Evolutionary conservation across 2,329 filamentous ascomycete species (phyloP).

Genomic region (Neodidymelliopsis sp.): DNA sequence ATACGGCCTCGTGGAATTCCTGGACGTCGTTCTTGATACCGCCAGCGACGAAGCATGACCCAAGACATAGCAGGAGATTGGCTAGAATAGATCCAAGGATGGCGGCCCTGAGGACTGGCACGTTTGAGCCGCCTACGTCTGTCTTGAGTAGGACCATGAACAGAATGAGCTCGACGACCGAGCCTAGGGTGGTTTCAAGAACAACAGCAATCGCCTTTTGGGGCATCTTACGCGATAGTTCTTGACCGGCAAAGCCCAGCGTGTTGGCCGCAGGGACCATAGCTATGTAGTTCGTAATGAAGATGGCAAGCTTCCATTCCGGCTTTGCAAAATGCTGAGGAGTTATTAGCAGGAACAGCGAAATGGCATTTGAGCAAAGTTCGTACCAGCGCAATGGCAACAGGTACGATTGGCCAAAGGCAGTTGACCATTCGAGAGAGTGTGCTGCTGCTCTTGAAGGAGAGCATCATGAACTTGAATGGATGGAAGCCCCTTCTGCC

Average conservation of each 20-base stretch:
- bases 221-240: conserved; percentile 76
- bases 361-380: neutral
- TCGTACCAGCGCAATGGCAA: conserved; percentile 69
- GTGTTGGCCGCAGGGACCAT: conserved; percentile 81
- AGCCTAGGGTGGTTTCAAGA: conserved; percentile 68
- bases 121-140: conserved; percentile 48
- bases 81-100: conserved; percentile 85
- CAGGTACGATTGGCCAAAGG: conserved; percentile 78
- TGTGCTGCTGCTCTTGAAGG: conserved; percentile 68
- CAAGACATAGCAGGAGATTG: conserved; percentile 81
- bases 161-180: conserved; percentile 80
- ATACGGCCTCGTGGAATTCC: conserved; percentile 76
- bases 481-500: conserved; percentile 72
- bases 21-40: conserved; percentile 73
- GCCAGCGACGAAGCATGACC: conserved; percentile 80
- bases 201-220: conserved; percentile 71
- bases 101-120: conserved; percentile 81
- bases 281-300: conserved; percentile 75
- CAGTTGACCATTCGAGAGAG: conserved; percentile 72
- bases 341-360: conserved; percentile 10
- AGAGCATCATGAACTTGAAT: conserved; percentile 68
- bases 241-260: conserved; percentile 76
- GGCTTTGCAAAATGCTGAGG: conserved; percentile 59
- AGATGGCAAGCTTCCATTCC: conserved; percentile 68
- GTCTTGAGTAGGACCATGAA: conserved; percentile 77